phyloP scores from a whole-genome alignment of 2,329 filamentous ascomycete genomes.

The Pezicula rhizophila region DNA sequence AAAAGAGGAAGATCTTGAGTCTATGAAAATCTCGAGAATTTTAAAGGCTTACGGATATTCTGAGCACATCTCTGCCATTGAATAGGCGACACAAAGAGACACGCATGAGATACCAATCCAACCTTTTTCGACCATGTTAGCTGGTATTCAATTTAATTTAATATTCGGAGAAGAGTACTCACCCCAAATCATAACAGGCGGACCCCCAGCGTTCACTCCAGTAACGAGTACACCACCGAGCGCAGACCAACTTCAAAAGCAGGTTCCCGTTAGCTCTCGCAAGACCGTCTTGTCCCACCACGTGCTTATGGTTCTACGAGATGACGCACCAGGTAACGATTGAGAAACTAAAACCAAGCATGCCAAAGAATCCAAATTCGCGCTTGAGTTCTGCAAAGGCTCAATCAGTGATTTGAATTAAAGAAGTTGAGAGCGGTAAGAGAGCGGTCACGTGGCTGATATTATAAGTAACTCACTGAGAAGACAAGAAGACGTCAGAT shows the following conservation, averaged over 20 bases:
- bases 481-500: not conserved
- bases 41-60: constrained; percentile 35
- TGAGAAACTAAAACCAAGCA: constrained; percentile 46
- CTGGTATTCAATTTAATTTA: no score
- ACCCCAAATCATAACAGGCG: constrained; percentile 50
- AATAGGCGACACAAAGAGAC: constrained; percentile 47
- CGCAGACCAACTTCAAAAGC: constrained; percentile 42
- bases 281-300: constrained; percentile 7
- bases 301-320: not conserved
- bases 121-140: constrained; percentile 17
- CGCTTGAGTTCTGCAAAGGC: not conserved
- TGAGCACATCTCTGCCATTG: constrained; percentile 53
- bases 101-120: constrained; percentile 47
- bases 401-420: not conserved
- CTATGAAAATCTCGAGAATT: no score
- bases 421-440: not conserved
- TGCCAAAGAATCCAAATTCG: constrained; percentile 1
- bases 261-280: constrained; percentile 7
- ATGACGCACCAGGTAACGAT: constrained; percentile 44
- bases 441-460: no score
- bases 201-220: constrained; percentile 48
- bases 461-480: not conserved
- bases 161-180: no score
- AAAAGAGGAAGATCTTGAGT: no score
- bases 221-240: constrained; percentile 50